Evolutionary conservation across 305 asterid species (phyloP).

Genomic region (Fraxinus floribunda): DNA sequence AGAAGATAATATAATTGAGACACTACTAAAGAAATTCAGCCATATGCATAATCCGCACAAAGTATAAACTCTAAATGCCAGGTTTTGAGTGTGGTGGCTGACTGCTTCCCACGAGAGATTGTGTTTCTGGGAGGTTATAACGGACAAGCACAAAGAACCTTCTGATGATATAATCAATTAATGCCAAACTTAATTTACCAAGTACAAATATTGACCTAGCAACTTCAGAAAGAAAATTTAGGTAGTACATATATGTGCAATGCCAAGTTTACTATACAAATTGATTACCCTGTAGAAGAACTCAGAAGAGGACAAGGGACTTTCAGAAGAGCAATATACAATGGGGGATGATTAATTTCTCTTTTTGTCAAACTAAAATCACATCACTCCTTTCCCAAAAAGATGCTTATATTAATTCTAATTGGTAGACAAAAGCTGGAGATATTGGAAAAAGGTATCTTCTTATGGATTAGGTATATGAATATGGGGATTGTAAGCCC

Average conservation of each 20-base stretch:
- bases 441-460: not conserved
- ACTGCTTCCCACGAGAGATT: not conserved
- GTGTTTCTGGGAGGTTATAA: not conserved
- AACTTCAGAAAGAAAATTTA: not conserved
- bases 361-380: not conserved
- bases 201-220: not conserved
- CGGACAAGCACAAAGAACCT: not conserved
- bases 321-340: not conserved
- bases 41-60: not conserved
- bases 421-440: not conserved
- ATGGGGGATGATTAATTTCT: not conserved
- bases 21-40: not conserved
- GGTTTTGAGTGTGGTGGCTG: not conserved
- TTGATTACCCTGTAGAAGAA: not conserved
- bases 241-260: not conserved
- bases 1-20: not conserved
- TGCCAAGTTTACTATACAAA: not conserved
- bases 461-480: not conserved
- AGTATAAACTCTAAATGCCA: not conserved
- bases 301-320: not conserved
- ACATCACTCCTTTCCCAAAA: not conserved
- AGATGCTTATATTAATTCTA: not conserved
- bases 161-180: not conserved
- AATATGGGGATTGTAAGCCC: not conserved
- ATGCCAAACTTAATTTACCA: not conserved